Conservation (phyloP, 441 rosid species). For the Gossypium lobatum region DNA sequence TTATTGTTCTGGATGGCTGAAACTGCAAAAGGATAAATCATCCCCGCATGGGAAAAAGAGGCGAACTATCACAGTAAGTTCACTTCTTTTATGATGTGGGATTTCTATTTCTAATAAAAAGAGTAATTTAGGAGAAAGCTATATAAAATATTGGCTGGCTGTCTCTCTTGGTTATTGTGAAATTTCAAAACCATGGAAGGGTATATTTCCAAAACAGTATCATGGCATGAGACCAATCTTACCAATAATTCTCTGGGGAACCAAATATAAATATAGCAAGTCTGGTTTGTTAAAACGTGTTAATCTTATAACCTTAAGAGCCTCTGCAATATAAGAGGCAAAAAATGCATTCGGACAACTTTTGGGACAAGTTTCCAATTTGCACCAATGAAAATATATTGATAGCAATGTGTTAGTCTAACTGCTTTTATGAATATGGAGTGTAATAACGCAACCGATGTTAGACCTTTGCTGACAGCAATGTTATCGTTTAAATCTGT, state of each 20-base stretch:
- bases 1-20: constrained; percentile 78
- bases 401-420: not conserved
- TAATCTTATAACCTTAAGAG: not conserved
- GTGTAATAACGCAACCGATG: not conserved
- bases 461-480: not conserved
- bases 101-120: constrained; percentile 14
- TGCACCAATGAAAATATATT: not conserved
- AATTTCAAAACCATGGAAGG: not conserved
- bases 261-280: not conserved
- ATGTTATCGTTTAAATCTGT: not conserved
- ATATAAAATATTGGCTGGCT: not conserved
- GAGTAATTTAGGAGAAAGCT: not conserved
- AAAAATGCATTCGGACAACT: not conserved
- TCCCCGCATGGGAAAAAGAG: constrained; percentile 72
- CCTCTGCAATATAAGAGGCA: not conserved
- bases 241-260: not conserved
- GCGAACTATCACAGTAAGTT: constrained; percentile 77
- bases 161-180: not conserved
- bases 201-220: not conserved
- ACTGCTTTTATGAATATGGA: not conserved
- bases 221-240: not conserved
- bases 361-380: not conserved
- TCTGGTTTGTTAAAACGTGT: not conserved
- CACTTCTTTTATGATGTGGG: not conserved
- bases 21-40: constrained; percentile 40